Evolutionary conservation across 768 basidiomycete genomes (phyloP), one percentile per base, ranked within the genome.

Genomic region (Trichaptum fuscoviolaceum): DNA sequence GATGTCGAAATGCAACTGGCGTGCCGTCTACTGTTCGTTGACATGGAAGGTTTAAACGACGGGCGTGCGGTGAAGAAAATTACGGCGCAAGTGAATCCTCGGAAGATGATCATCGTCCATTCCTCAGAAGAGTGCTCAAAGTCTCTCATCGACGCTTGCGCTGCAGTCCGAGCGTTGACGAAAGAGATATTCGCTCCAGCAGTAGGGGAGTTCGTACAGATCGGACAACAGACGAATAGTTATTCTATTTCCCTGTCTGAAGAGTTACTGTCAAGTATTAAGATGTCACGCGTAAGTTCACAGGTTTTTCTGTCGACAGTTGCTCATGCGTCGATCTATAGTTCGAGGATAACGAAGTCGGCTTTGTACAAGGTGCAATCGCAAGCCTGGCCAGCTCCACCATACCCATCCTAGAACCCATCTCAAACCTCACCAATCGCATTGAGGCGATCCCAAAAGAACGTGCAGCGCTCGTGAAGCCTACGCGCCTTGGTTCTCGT

Each of bases 291-390:
- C 75, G 95, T 96, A 76, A 64, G 92, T 81, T 42, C 23, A 36
- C 58, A 27, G 57, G 5, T 15, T 12, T 35, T 17, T 24, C 58
- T 27, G n/a, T 18, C 57, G n/a, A 57, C 26, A 24, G 7, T 62
- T 27, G 65, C 60, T 30, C 2, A 23, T 59, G 18, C 30, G 2
- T 30, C 25, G 24, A 25, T 9, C 26, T 65, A 59, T 58, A 98
- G 95, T 98, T 97, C 74, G 97, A 99, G 73, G 96, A 98, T 75
- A 99, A 95, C 72, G 95, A 99, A 77, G 91, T 99, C 59, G 95
- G 93, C 20, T 96, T 89, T 75, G 88, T 99, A 58, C 87, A 88
- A 24, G 97, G 97, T 24, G 86, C 91, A n/a, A 87, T 99, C 35
- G 83, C 90, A 3, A 85, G 89, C 34, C 90, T 92, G 66, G 88